Percentiles rank a stretch among this genome's conserved stretches.
These are phyloP conservation scores for Coemansia javaensis DNA, from an alignment of 192 early-diverging fungal species.

Conservation along the genomic window DNA sequence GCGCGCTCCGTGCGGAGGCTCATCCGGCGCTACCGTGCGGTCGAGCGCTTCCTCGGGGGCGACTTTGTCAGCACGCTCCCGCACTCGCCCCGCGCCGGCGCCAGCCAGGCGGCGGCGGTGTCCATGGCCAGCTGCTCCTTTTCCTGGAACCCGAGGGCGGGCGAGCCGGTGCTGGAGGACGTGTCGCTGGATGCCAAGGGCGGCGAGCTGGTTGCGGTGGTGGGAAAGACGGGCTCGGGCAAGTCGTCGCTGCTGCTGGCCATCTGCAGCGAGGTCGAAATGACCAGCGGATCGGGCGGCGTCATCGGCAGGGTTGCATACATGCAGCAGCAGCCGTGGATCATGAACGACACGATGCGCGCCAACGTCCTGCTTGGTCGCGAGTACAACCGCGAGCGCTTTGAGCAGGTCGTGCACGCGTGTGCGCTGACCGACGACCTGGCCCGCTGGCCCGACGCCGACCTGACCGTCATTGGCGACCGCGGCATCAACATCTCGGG, in stretches of 20 bases:
- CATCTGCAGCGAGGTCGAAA: constrained; percentile 53
- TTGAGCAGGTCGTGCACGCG: constrained; percentile 57
- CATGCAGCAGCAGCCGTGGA: constrained; percentile 20
- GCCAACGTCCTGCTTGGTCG: constrained; percentile 80
- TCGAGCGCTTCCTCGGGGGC: constrained; percentile 22
- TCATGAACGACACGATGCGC: constrained; percentile 56
- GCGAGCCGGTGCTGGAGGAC: background rate
- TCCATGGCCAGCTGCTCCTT: constrained; percentile 14
- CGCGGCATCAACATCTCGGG: constrained; percentile 68
- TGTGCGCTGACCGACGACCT: constrained; percentile 65
- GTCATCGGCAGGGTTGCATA: constrained; percentile 19
- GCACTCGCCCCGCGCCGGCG: background rate
- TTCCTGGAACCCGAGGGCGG: background rate
- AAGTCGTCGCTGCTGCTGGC: constrained; percentile 62
- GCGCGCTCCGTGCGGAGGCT: background rate
- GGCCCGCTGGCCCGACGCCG: constrained; percentile 55
- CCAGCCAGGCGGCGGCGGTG: background rate
- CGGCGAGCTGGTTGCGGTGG: constrained; percentile 53
- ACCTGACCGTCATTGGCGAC: constrained; percentile 67
- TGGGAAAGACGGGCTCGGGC: constrained; percentile 58
- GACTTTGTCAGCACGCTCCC: constrained; percentile 19
- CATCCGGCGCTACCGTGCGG: background rate
- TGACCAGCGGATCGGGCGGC: constrained; percentile 23
- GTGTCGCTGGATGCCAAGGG: constrained; percentile 3
- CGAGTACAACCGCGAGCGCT: constrained; percentile 52